Conservation (phyloP, 2,329 filamentous ascomycete species). For the Fusarium protoensiforme region DNA sequence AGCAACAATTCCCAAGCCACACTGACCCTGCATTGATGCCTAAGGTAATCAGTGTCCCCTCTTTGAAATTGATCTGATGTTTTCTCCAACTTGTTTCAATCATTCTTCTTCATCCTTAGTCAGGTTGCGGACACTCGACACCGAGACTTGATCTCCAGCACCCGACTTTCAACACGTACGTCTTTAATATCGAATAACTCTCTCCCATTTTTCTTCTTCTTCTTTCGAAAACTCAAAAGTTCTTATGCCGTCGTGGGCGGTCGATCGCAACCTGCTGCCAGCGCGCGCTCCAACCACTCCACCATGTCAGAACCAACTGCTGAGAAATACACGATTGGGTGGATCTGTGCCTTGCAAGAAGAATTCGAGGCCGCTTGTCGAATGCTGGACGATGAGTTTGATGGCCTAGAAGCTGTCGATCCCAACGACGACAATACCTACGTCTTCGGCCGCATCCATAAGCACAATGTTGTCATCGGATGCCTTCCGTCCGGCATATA, state of each 20-base stretch:
- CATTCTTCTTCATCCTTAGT: neutral
- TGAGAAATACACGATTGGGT: neutral
- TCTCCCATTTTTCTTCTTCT: neutral
- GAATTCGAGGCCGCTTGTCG: neutral
- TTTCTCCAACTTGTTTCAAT: neutral
- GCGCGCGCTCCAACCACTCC: neutral
- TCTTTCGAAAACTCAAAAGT: neutral
- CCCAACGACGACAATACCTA: neutral
- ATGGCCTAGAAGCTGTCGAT: neutral
- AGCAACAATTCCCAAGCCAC: neutral
- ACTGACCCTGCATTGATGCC: neutral
- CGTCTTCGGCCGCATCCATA: neutral
- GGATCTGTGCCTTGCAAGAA: neutral
- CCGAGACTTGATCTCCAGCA: too few species aligned
- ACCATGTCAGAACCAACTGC: neutral
- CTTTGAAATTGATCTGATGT: neutral
- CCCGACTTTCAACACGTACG: too few species aligned
- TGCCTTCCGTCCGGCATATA: neutral
- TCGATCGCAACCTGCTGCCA: neutral
- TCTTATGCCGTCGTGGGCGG: neutral
- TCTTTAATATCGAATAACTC: neutral
- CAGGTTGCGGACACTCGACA: too few species aligned
- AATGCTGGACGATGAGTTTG: neutral
- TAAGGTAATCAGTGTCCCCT: neutral
- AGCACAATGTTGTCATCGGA: neutral